phyloP scores from a whole-genome alignment of 2,329 filamentous ascomycete species.

The Paracorniculantispora psalliotae region DNA sequence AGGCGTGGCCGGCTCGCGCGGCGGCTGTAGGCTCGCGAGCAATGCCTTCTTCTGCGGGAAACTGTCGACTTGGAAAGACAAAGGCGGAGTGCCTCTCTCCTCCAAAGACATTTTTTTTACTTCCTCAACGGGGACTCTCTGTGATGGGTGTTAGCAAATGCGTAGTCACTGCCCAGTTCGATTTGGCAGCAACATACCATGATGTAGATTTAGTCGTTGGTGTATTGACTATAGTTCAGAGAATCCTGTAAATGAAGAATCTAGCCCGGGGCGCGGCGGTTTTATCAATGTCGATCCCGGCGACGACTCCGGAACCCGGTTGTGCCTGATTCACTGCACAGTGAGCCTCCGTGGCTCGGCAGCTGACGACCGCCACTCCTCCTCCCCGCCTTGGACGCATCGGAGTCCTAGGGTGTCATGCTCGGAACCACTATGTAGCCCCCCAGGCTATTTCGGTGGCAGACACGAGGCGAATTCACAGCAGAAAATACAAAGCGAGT shows the following conservation, averaged over 20 bases:
- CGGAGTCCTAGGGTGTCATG: not conserved
- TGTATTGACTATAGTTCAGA: not conserved
- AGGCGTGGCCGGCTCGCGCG: conserved; percentile 26
- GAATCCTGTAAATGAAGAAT: too few species aligned
- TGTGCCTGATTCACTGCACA: not conserved
- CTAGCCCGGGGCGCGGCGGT: not conserved
- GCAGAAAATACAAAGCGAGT: too few species aligned
- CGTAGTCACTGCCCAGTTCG: too few species aligned
- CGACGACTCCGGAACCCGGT: not conserved
- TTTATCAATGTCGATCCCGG: not conserved
- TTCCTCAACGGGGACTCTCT: not conserved
- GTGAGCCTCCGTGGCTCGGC: conserved; percentile 8
- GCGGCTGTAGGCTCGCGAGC: conserved; percentile 43
- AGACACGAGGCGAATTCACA: conserved; percentile 12
- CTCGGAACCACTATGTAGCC: not conserved
- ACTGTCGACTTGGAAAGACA: not conserved
- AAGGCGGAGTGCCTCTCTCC: not conserved
- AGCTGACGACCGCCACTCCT: conserved; percentile 6
- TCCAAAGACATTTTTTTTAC: not conserved
- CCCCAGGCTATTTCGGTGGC: conserved; percentile 5
- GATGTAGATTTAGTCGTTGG: too few species aligned
- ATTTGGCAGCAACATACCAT: conserved; percentile 10
- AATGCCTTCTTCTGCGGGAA: conserved; percentile 24
- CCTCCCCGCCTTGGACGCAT: not conserved
- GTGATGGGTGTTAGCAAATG: not conserved